Evolutionary conservation across 306 rosid species (phyloP).

Genomic region (Trifolium dubium): DNA sequence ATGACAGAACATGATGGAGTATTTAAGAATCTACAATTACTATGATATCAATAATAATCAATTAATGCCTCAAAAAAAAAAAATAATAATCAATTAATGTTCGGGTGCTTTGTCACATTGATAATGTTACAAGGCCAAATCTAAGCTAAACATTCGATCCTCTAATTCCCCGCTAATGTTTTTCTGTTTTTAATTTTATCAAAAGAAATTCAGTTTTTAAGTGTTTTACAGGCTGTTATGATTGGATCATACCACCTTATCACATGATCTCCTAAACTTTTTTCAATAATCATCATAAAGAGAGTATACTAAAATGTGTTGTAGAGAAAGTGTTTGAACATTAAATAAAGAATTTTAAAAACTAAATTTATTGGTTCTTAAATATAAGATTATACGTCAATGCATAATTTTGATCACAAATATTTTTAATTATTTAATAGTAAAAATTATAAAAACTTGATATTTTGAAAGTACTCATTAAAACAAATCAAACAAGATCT

Average conservation of each 20-base stretch:
- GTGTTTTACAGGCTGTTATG: conserved; percentile 44
- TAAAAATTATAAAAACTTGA: too few relatives aligned
- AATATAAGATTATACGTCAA: too few relatives aligned
- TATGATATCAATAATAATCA: neutral
- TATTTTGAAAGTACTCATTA: too few relatives aligned
- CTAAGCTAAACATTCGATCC: conserved; percentile 34
- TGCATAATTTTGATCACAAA: too few relatives aligned
- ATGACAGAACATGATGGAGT: neutral
- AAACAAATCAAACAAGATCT: too few relatives aligned
- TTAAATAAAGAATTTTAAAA: too few relatives aligned
- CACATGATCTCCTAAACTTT: conserved; percentile 26
- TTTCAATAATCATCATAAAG: neutral
- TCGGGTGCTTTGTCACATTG: conserved; percentile 22
- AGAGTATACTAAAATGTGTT: too few relatives aligned
- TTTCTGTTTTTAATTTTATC: neutral
- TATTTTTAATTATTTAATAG: too few relatives aligned
- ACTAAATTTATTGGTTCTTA: too few relatives aligned
- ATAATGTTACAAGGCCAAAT: conserved; percentile 14
- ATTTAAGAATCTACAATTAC: conserved; percentile 14
- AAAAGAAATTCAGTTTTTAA: neutral
- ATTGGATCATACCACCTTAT: conserved; percentile 15
- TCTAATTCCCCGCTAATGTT: conserved; percentile 19
- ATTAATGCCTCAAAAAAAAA: too few relatives aligned
- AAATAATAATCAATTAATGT: neutral
- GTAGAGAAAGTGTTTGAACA: too few relatives aligned